phyloP scores from a whole-genome alignment of 192 early-diverging fungal species.

The Blastocladiella britannica region DNA sequence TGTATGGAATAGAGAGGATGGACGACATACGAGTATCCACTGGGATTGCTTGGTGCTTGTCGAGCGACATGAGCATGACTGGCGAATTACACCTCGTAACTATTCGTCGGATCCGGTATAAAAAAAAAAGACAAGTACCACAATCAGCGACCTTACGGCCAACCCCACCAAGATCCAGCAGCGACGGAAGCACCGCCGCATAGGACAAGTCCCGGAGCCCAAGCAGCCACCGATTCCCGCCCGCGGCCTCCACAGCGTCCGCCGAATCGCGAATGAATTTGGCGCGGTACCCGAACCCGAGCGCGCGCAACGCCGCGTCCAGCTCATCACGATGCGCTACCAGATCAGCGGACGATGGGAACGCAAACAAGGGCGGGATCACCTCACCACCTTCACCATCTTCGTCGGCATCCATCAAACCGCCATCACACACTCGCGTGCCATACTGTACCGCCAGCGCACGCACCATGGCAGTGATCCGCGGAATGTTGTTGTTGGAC shows the following conservation, averaged over 20 bases:
- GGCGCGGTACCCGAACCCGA: constrained; percentile 92
- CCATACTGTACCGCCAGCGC: too few relatives aligned
- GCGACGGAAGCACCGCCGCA: constrained; percentile 26
- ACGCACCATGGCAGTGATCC: constrained; percentile 65
- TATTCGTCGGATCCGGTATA: not conserved
- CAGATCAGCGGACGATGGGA: too few relatives aligned
- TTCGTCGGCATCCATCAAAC: too few relatives aligned
- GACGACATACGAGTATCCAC: constrained; percentile 94
- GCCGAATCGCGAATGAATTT: constrained; percentile 70
- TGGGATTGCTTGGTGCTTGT: constrained; percentile 57
- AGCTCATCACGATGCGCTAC: constrained; percentile 32
- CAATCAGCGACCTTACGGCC: constrained; percentile 98
- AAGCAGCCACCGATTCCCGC: constrained; percentile 35
- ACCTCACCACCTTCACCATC: too few relatives aligned
- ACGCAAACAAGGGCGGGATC: too few relatives aligned
- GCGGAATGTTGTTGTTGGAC: constrained; percentile 78
- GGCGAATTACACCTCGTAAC: not conserved
- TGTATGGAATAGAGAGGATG: too few relatives aligned
- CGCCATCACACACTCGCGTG: too few relatives aligned
- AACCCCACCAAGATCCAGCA: constrained; percentile 55
- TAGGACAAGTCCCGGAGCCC: constrained; percentile 33
- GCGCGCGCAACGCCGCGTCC: constrained; percentile 36
- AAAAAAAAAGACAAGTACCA: constrained; percentile 21
- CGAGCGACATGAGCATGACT: constrained; percentile 61
- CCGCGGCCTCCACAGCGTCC: constrained; percentile 11